A percentile compares a stretch with the other conserved stretches of the same genome.
Conservation (phyloP, 352 stramenopile species). For the Pythium monospermum region DNA sequence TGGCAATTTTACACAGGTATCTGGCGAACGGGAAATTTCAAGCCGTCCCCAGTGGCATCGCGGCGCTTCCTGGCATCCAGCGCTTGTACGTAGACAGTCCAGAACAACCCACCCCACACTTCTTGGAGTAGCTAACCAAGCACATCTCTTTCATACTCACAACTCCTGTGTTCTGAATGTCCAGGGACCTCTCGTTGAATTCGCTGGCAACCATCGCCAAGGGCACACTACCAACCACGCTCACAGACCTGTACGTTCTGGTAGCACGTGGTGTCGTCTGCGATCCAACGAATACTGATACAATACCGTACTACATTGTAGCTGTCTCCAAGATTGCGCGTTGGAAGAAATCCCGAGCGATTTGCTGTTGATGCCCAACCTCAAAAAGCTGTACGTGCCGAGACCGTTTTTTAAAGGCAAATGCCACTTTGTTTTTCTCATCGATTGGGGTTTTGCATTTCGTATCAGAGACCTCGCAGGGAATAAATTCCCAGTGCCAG, state of each 20-base stretch:
- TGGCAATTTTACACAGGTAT: conserved; percentile 6
- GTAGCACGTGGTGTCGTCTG: too few species aligned
- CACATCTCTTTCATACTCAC: neutral
- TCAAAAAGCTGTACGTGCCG: conserved; percentile 16
- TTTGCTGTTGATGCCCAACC: conserved; percentile 7
- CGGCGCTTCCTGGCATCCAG: conserved; percentile 3
- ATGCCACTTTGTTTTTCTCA: too few species aligned
- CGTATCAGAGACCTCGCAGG: conserved; percentile 11
- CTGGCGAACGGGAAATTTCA: conserved; percentile 11
- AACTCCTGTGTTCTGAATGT: neutral
- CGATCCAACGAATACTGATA: too few species aligned
- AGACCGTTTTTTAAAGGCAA: too few species aligned
- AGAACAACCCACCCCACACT: too few species aligned
- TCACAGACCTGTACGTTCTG: conserved; percentile 15
- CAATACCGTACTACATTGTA: neutral
- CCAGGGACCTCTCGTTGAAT: conserved; percentile 16
- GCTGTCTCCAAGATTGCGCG: conserved; percentile 13
- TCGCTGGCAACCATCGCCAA: conserved; percentile 1
- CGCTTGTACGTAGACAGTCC: conserved; percentile 17
- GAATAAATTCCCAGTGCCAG: conserved; percentile 12
- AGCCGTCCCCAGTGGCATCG: conserved; percentile 8
- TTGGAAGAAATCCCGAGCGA: conserved; percentile 5
- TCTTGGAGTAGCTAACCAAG: too few species aligned
- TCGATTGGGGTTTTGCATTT: too few species aligned
- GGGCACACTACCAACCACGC: conserved; percentile 1